Evolutionary conservation across 1,139 yeast genomes (phyloP).

Genomic region (Saccharomycopsis hybrid): DNA sequence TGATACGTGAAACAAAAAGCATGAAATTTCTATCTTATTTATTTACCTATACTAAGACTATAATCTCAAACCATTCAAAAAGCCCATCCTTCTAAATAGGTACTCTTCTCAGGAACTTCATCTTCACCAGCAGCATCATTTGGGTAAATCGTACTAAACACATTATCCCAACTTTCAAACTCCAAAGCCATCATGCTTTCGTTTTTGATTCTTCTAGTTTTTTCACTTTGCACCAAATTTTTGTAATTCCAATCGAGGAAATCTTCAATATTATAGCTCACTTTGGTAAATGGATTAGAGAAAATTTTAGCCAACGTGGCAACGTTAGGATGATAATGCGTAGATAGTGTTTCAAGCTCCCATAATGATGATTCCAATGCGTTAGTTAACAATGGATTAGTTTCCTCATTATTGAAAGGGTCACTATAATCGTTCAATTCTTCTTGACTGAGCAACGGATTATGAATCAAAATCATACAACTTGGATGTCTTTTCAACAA

Average conservation of each 20-base stretch:
- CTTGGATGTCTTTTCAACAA: slow-evolving; percentile 85
- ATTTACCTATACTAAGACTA: too few relatives aligned
- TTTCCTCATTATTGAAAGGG: slow-evolving; percentile 57
- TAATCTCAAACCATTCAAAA: too few relatives aligned
- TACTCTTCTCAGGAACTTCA: too few relatives aligned
- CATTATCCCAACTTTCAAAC: slow-evolving; percentile 10
- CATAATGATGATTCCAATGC: slow-evolving; percentile 86
- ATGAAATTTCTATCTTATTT: too few relatives aligned
- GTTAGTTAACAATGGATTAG: slow-evolving; percentile 68
- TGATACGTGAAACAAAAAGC: too few relatives aligned
- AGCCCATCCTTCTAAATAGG: too few relatives aligned
- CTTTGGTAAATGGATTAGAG: slow-evolving; percentile 84
- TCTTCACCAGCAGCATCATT: too few relatives aligned
- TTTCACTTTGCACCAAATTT: slow-evolving; percentile 69
- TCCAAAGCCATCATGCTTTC: slow-evolving; percentile 27
- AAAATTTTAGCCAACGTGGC: slow-evolving; percentile 87
- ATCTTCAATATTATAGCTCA: slow-evolving; percentile 84
- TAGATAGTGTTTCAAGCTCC: slow-evolving; percentile 77
- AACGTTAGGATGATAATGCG: slow-evolving; percentile 95
- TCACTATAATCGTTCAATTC: slow-evolving; percentile 42
- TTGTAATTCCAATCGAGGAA: slow-evolving; percentile 87
- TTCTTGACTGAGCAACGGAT: slow-evolving; percentile 28
- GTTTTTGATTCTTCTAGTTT: slow-evolving; percentile 58
- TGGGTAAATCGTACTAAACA: neutral
- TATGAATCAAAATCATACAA: slow-evolving; percentile 84